Evolutionary conservation across 2,329 filamentous ascomycete species (phyloP).

Genomic region (Monosporascus sp.): DNA sequence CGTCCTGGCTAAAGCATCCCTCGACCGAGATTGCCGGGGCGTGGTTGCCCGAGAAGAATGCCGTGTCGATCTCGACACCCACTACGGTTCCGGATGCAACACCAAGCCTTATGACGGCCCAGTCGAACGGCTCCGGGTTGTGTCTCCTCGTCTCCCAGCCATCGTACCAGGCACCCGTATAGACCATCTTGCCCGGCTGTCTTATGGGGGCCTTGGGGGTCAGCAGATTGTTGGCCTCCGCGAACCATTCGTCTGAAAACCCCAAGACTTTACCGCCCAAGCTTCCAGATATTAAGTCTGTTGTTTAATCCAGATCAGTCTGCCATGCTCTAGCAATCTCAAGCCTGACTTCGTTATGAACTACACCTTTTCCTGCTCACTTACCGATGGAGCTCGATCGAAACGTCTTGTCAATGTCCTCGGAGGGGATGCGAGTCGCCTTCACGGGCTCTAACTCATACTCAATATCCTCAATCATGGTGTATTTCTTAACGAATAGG

Average conservation of each 20-base stretch:
- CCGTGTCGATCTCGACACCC: constrained; percentile 75
- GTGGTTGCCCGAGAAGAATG: constrained; percentile 78
- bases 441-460: constrained; percentile 53
- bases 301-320: background rate
- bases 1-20: constrained; percentile 61
- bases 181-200: constrained; percentile 63
- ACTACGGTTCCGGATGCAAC: constrained; percentile 66
- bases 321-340: background rate
- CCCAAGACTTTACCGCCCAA: constrained; percentile 60
- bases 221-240: constrained; percentile 57
- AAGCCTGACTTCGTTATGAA: background rate
- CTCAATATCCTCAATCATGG: constrained; percentile 36
- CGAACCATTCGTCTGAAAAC: constrained; percentile 65
- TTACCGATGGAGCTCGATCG: constrained; percentile 56
- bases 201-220: constrained; percentile 59
- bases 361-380: constrained; percentile 17
- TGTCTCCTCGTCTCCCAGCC: constrained; percentile 66
- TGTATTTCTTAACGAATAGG: background rate
- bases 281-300: constrained; percentile 56
- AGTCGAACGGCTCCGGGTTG: constrained; percentile 60
- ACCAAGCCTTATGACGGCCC: constrained; percentile 60
- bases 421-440: constrained; percentile 41
- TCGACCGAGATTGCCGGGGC: constrained; percentile 75
- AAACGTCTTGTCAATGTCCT: constrained; percentile 57
- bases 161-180: constrained; percentile 65